Conservation (phyloP, 805 yeast species). For the Yamadazyma akitaensis region DNA sequence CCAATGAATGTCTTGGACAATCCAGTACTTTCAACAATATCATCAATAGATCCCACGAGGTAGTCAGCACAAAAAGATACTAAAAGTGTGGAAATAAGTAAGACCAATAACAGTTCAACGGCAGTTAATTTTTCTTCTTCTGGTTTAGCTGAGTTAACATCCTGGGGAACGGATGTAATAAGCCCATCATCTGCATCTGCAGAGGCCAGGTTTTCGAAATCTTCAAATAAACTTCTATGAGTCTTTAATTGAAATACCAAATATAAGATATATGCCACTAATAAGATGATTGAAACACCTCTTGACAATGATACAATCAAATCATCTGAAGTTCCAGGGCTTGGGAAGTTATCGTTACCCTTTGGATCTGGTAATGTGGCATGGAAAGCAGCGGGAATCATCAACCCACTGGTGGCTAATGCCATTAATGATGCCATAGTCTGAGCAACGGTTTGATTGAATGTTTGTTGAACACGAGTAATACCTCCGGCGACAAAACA, state of each 20-base stretch:
- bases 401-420: constrained; percentile 79
- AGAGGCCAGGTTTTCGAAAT: constrained; percentile 17
- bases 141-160: constrained; percentile 9
- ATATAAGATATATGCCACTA: constrained; percentile 73
- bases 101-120: constrained; percentile 49
- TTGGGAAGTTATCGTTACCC: constrained; percentile 37
- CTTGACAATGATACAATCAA: constrained; percentile 74
- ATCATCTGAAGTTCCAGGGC: constrained; percentile 36
- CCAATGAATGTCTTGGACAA: constrained; percentile 94
- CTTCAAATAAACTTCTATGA: constrained; percentile 75
- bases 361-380: constrained; percentile 52
- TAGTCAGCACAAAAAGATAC: constrained; percentile 92
- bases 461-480: constrained; percentile 78
- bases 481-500: constrained; percentile 93
- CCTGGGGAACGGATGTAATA: constrained; percentile 27
- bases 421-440: constrained; percentile 95
- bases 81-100: constrained; percentile 65
- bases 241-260: constrained; percentile 86
- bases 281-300: constrained; percentile 77
- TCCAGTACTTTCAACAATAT: constrained; percentile 77
- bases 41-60: constrained; percentile 91
- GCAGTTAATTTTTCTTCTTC: constrained; percentile 42
- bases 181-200: constrained; percentile 35
- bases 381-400: constrained; percentile 95
- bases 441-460: constrained; percentile 96